Conservation (phyloP, 225 moss, liverwort and hornwort species). For the Lunularia cruciata region DNA sequence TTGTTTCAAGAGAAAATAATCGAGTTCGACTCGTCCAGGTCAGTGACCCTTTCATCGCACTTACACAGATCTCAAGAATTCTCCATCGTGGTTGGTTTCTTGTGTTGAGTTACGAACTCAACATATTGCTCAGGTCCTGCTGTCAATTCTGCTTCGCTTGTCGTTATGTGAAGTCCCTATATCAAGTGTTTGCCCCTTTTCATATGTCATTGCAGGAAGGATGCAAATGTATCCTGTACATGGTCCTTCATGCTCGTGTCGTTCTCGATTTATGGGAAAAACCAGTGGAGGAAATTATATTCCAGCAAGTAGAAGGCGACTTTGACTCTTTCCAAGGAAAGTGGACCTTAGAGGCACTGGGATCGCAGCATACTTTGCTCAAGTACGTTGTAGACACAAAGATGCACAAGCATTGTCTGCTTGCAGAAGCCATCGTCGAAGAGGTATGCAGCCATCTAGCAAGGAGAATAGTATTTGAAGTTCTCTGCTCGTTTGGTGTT, state of each 20-base stretch:
- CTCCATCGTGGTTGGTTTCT: background rate
- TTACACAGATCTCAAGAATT: background rate
- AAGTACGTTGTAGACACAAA: slow-evolving; percentile 88
- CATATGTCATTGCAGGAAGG: slow-evolving; percentile 62
- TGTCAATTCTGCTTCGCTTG: background rate
- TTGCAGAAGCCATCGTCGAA: slow-evolving; percentile 92
- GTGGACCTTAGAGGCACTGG: slow-evolving; percentile 91
- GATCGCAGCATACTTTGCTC: slow-evolving; percentile 83
- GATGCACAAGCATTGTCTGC: slow-evolving; percentile 85
- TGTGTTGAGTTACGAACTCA: too few relatives aligned
- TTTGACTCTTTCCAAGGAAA: slow-evolving; percentile 90
- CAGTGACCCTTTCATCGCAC: background rate
- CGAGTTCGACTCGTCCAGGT: slow-evolving; percentile 86
- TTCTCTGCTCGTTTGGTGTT: background rate
- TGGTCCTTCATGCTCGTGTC: slow-evolving; percentile 90
- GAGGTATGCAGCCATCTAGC: slow-evolving; percentile 50
- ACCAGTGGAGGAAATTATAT: slow-evolving; percentile 71
- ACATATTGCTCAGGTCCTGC: too few relatives aligned
- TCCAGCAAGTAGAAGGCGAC: slow-evolving; percentile 97
- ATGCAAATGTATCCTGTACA: slow-evolving; percentile 90
- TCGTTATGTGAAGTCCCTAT: background rate
- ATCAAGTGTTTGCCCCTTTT: background rate
- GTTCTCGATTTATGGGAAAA: slow-evolving; percentile 93
- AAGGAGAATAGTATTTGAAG: background rate
- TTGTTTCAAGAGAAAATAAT: slow-evolving; percentile 69